Percentiles rank a stretch among this genome's conserved stretches.
These are phyloP conservation scores for Ceratocystiopsis sp. DNA, from an alignment of 2,329 filamentous ascomycete species.

Conservation along the genomic window DNA sequence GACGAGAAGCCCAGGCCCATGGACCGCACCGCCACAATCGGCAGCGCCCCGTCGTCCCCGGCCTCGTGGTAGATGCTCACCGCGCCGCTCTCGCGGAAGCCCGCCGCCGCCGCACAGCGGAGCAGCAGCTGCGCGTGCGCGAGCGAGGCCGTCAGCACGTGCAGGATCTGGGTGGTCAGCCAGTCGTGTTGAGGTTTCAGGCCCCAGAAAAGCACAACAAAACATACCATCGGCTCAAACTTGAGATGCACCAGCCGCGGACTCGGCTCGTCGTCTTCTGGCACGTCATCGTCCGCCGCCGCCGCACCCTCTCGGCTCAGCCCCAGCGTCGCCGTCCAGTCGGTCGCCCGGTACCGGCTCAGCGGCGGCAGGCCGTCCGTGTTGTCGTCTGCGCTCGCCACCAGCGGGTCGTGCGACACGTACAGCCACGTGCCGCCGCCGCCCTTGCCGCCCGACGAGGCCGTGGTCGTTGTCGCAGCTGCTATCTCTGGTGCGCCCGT, in stretches of 20 bases:
- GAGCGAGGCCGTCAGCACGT: constrained; percentile 63
- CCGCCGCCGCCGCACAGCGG: constrained; percentile 58
- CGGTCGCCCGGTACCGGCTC: constrained; percentile 3
- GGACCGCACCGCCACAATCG: constrained; percentile 73
- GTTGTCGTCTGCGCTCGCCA: constrained; percentile 12
- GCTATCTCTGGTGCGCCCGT: constrained; percentile 15
- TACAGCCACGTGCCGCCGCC: constrained; percentile 72
- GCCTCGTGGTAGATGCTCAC: constrained; percentile 36
- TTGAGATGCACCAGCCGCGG: constrained; percentile 56
- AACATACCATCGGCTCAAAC: constrained; percentile 80
- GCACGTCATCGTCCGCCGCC: constrained; percentile 10
- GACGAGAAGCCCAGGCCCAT: constrained; percentile 71
- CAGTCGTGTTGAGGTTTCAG: background rate
- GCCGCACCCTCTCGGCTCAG: constrained; percentile 18
- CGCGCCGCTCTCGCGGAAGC: constrained; percentile 81
- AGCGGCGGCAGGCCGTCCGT: constrained; percentile 6
- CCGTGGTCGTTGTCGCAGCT: constrained; percentile 16
- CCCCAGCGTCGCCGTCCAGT: constrained; percentile 21
- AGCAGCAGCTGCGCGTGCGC: constrained; percentile 60
- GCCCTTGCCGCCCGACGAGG: constrained; percentile 67
- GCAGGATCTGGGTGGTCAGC: constrained; percentile 52
- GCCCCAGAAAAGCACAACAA: background rate
- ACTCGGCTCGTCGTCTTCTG: background rate
- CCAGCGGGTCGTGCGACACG: constrained; percentile 65
- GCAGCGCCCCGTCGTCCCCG: constrained; percentile 23